Base-by-base conservation (phyloP, 2,329 filamentous ascomycete genomes). In the Pseudogymnoascus sp. region DNA sequence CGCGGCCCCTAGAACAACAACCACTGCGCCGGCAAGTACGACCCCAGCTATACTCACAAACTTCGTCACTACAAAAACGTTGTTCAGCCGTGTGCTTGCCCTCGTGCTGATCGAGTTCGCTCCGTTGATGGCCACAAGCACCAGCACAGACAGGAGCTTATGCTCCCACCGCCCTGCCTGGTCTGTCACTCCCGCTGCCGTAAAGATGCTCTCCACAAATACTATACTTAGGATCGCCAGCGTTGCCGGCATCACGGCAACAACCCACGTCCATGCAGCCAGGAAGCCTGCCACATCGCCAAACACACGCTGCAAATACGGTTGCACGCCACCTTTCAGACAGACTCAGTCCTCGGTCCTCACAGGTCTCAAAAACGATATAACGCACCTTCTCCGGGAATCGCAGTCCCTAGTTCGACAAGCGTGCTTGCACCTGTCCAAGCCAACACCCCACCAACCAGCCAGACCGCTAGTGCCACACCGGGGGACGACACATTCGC, bases 251-350 rank as follows among this genome's bases (percentile, higher is more conserved):
- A 87, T 88, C 23, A 87, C 81, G 18, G 82, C 83, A 5, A 87
- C 79, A 62, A 88, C 81, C 82, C 85, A 88, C 0, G 84, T 84
- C 85, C 85, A 88, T 0, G 84, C 84, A 5, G 84, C 83, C 4
- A 87, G 71, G 68, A 87, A 88, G n/a, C 84, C 85, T 59, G 81
- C 80, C 1, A 83, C 74, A 60, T 87, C 83, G 31, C 85, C 85
- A 65, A 81, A 88, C 36, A 87, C 81, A 70, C 84, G 80, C 67
- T 80, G 78, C 5, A 88, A 77, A 67, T 85, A 88, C 12, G 84
- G 83, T 68, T 88, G 85, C 56, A 87, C 81, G 14, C 85, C 85
- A 4, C 85, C 83, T 78, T 16, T 4, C 44, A 23, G 16, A 25
- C 18, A 5, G 0, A 7, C 62, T 62, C 62, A 42, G 23, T 36